Evolutionary conservation across 2,329 filamentous ascomycete genomes (phyloP), one percentile per base, ranked within the genome.

Genomic region (Camillea tinctor): DNA sequence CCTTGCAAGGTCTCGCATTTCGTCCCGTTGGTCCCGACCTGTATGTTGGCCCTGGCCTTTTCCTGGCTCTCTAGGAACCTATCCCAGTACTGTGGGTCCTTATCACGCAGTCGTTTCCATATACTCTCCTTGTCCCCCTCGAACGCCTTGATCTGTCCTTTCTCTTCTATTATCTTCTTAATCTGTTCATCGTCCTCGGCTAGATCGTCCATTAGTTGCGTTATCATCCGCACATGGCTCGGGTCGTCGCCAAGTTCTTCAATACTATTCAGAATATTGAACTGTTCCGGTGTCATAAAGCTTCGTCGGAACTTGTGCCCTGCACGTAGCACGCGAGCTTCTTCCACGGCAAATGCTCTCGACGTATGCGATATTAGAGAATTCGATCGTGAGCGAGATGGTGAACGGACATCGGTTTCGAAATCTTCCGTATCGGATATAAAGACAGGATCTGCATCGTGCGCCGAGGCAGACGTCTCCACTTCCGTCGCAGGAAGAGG

Each of bases 61-160:
- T 84, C 77, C 74, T 88, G 86, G 44, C 81, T 79, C 73, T 89
- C 85, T 22, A 83, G 80, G 69, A 93, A 85, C 7, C 76, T 75
- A 54, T 83, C 81, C 83, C 90, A 85, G 72, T 89, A 82, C 63
- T 87, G 84, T 0, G 87, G 86, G 64, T 92, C 90, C 24, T 83
- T 81, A 4, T 84, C 84, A 19, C 84, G 79, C 64, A 88, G 70
- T 54, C 74, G 69, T 61, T 77, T 75, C 49, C 82, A 71, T 20
- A 87, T 77, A 56, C 81, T 71, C 17, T 82, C 80, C 59, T 76
- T 79, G 64, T 87, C 74, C 69, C 88, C 84, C 67, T 84, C 81
- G 65, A 92, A 87, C 0, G 86, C 83, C 58, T 79, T 77, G 13
- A 90, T 79, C 55, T 84, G 82, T 0, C 89, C 88, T 66, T 84